These are phyloP conservation scores for Tritrichomonas foetus DNA, from an alignment of 208 protist genomes.

Conservation along the genomic window DNA sequence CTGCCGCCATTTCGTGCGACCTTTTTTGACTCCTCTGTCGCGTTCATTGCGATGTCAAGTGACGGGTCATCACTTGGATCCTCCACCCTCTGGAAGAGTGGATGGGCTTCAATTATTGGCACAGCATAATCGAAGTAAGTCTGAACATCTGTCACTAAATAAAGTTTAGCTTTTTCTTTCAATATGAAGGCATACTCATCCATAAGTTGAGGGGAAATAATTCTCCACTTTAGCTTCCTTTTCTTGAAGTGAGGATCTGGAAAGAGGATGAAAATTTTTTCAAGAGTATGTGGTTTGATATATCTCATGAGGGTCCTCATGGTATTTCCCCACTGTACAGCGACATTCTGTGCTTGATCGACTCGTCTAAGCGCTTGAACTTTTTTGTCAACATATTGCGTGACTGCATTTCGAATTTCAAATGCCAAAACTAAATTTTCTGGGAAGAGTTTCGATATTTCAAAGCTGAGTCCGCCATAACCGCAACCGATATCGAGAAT, in stretches of 20 bases:
- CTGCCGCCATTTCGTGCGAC: background rate
- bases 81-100: background rate
- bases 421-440: background rate
- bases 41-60: background rate
- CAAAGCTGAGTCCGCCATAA: background rate
- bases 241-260: constrained; percentile 55
- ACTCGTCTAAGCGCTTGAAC: background rate
- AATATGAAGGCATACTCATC: constrained; percentile 46
- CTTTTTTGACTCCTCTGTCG: background rate
- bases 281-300: constrained; percentile 44
- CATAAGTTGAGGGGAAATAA: constrained; percentile 42
- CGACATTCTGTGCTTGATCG: background rate
- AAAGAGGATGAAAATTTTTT: constrained; percentile 52
- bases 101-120: background rate
- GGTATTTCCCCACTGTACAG: constrained; percentile 40
- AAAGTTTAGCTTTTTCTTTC: constrained; percentile 40
- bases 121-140: background rate
- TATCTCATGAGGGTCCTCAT: constrained; percentile 42
- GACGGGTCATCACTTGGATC: background rate
- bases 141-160: constrained; percentile 50
- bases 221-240: background rate
- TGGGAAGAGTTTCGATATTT: background rate
- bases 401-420: background rate
- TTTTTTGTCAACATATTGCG: background rate
- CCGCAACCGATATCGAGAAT: constrained; percentile 33